A percentile compares a stretch with the other conserved stretches of the same genome.
These are phyloP conservation scores for Acacia confusa DNA, from an alignment of 306 rosid species.

Conservation along the genomic window DNA sequence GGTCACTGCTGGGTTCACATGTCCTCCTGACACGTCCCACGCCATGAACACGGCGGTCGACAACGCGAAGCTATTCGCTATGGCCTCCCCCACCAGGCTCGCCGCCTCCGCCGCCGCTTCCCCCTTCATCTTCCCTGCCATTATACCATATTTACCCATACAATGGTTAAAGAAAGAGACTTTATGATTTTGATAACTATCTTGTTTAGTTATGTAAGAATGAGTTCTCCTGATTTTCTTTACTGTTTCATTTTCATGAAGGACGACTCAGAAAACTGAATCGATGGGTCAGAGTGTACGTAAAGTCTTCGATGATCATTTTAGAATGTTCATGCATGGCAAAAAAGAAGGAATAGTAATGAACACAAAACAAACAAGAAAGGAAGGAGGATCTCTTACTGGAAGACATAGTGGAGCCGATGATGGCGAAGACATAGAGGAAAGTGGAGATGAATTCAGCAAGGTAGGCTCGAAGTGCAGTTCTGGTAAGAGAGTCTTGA, in stretches of 20 bases:
- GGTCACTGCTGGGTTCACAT: constrained; percentile 84
- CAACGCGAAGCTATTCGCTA: constrained; percentile 61
- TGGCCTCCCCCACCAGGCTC: constrained; percentile 54
- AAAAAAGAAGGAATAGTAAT: too few species aligned
- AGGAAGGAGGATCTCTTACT: constrained; percentile 38
- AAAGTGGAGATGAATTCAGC: constrained; percentile 91
- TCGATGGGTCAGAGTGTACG: too few species aligned
- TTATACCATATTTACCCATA: background rate
- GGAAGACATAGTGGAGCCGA: constrained; percentile 79
- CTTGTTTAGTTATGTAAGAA: too few species aligned
- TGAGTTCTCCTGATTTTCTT: too few species aligned
- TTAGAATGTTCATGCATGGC: too few species aligned
- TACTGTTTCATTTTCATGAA: too few species aligned
- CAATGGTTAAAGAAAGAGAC: background rate
- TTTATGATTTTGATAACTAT: background rate
- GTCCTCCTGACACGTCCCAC: constrained; percentile 76
- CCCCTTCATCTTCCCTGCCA: constrained; percentile 69
- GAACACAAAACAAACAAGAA: background rate
- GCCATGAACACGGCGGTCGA: constrained; percentile 55
- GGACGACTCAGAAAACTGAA: too few species aligned
- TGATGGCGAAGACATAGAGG: constrained; percentile 65
- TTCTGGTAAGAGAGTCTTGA: constrained; percentile 53
- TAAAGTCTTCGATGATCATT: too few species aligned
- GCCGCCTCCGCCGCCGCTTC: constrained; percentile 57
- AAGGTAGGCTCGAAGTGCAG: constrained; percentile 71